Evolutionary conservation across 176 grass and related monocot species (phyloP).

Genomic region (Raddia distichophylla): DNA sequence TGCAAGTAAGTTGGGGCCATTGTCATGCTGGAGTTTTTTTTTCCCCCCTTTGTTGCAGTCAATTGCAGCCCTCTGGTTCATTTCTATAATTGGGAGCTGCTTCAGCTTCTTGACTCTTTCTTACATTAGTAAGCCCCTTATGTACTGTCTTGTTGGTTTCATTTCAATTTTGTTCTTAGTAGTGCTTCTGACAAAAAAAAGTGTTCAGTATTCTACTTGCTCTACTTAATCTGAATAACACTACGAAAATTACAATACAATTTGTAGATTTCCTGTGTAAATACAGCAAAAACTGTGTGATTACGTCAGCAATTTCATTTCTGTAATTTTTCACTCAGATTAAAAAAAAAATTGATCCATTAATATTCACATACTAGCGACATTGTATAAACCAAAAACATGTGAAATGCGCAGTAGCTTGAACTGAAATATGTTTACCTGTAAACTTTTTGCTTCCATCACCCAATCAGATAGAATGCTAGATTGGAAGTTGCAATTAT

Average conservation of each 20-base stretch:
- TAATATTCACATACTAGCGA: background rate
- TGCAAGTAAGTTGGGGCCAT: background rate
- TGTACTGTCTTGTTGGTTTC: background rate
- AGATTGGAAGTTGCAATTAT: background rate
- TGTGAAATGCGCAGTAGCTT: background rate
- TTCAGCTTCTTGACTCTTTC: constrained; percentile 88
- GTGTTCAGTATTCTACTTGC: background rate
- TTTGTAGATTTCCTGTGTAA: background rate
- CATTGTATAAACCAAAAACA: background rate
- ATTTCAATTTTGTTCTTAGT: background rate
- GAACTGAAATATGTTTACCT: background rate
- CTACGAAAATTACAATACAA: background rate
- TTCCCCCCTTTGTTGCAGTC: constrained; percentile 49
- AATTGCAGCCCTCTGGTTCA: constrained; percentile 65
- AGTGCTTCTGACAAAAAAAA: background rate
- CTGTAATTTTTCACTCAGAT: background rate
- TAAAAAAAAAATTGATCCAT: background rate
- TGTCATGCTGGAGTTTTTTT: constrained; percentile 16
- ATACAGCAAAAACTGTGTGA: background rate
- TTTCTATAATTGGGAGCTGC: constrained; percentile 80
- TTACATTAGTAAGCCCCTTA: constrained; percentile 61
- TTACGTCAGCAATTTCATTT: background rate
- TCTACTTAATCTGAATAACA: background rate
- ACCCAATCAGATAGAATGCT: background rate
- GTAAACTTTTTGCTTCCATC: background rate